Conservation (phyloP, 805 yeast species). For the Metschnikowia cerradonensis region DNA sequence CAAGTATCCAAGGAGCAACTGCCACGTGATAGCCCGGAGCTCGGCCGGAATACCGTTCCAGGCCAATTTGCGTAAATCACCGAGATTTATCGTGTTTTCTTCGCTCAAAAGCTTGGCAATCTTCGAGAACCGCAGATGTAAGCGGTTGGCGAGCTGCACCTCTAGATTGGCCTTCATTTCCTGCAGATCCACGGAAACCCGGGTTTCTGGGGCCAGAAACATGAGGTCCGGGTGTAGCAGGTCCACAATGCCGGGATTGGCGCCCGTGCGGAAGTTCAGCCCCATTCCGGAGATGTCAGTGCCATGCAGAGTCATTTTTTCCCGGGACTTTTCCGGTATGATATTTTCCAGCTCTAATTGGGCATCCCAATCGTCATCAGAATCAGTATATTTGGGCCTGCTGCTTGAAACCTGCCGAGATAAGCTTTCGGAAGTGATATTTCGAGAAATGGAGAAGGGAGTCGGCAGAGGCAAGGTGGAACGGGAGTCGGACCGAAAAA, state of each 20-base stretch:
- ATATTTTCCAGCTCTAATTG: conserved; percentile 38
- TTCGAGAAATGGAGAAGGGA: conserved; percentile 2
- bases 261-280: conserved; percentile 11
- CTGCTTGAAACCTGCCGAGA: conserved; percentile 5
- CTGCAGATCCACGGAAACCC: conserved; percentile 32
- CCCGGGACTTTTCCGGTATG: conserved; percentile 1
- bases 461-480: conserved; percentile 2
- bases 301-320: neutral
- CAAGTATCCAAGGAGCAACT: conserved; percentile 79
- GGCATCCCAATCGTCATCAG: conserved; percentile 92
- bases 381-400: conserved; percentile 51
- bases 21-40: conserved; percentile 85
- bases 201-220: conserved; percentile 18
- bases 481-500: neutral
- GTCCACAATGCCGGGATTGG: conserved; percentile 29
- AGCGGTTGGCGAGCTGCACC: conserved; percentile 53
- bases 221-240: conserved; percentile 37
- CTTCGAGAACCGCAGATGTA: conserved; percentile 57
- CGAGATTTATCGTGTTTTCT: conserved; percentile 55
- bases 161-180: conserved; percentile 41
- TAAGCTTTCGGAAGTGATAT: conserved; percentile 7
- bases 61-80: conserved; percentile 69
- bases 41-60: conserved; percentile 93
- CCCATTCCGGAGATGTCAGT: neutral
- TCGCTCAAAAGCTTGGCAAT: conserved; percentile 59